Conservation (phyloP, 2,329 filamentous ascomycete genomes). For the Aspergillus clavatus region DNA sequence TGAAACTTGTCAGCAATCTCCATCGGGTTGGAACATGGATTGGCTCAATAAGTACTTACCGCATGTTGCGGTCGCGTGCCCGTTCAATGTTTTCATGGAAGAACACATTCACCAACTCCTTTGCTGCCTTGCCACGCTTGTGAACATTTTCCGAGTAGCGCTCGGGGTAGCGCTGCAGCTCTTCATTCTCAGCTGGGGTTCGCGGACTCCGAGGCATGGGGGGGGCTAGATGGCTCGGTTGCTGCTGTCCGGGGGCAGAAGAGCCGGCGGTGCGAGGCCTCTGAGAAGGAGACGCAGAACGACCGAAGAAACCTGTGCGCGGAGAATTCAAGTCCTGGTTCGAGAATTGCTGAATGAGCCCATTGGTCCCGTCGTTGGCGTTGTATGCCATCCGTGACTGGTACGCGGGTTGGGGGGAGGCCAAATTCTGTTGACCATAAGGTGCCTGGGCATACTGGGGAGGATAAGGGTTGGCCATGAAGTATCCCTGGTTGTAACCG, state of each 20-base stretch:
- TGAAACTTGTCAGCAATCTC: background rate
- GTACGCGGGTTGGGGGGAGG: slow-evolving; percentile 53
- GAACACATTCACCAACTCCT: slow-evolving; percentile 67
- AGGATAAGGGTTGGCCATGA: slow-evolving; percentile 56
- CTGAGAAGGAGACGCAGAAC: slow-evolving; percentile 64
- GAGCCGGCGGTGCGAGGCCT: slow-evolving; percentile 78
- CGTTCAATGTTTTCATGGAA: slow-evolving; percentile 99
- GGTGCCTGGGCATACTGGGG: slow-evolving; percentile 50
- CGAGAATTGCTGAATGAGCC: slow-evolving; percentile 90
- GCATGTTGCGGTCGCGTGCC: slow-evolving; percentile 88
- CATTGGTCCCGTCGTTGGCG: slow-evolving; percentile 80
- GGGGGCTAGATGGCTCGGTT: slow-evolving; percentile 65
- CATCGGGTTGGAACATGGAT: no score
- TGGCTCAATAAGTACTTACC: slow-evolving; percentile 52
- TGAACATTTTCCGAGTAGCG: slow-evolving; percentile 83
- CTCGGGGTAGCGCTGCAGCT: slow-evolving; percentile 75
- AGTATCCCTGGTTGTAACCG: slow-evolving; percentile 51
- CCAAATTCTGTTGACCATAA: slow-evolving; percentile 51
- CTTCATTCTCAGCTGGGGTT: slow-evolving; percentile 57
- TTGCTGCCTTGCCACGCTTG: slow-evolving; percentile 63
- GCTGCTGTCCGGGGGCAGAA: slow-evolving; percentile 47
- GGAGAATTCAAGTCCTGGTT: slow-evolving; percentile 85
- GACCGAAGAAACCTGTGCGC: slow-evolving; percentile 64
- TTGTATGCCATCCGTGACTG: slow-evolving; percentile 47
- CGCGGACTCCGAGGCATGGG: slow-evolving; percentile 58